phyloP scores from a whole-genome alignment of 2,329 filamentous ascomycete genomes.

The Colletotrichum navitas region DNA sequence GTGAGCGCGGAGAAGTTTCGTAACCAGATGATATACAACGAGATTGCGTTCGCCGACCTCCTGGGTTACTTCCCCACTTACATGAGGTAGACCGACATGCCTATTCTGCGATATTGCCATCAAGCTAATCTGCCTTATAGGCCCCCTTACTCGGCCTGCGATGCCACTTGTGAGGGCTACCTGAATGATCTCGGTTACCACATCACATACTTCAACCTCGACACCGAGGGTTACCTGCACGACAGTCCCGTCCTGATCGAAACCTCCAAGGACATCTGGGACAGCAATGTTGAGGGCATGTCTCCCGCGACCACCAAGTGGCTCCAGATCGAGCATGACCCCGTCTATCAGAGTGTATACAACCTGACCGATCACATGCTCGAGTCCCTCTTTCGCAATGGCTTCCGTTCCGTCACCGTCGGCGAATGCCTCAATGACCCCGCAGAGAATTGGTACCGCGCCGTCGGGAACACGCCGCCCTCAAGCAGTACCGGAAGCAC shows the following conservation, averaged over 20 bases:
- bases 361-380: slow-evolving; percentile 55
- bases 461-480: slow-evolving; percentile 42
- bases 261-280: slow-evolving; percentile 53
- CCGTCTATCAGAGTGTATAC: slow-evolving; percentile 55
- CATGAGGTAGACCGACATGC: slow-evolving; percentile 51
- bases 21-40: slow-evolving; percentile 65
- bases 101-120: background rate
- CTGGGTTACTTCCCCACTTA: slow-evolving; percentile 68
- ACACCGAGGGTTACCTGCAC: slow-evolving; percentile 53
- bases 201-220: slow-evolving; percentile 53
- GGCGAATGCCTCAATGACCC: slow-evolving; percentile 68
- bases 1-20: slow-evolving; percentile 48
- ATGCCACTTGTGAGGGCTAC: slow-evolving; percentile 33
- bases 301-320: slow-evolving; percentile 46
- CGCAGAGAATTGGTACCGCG: slow-evolving; percentile 66
- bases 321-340: slow-evolving; percentile 54
- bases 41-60: slow-evolving; percentile 68
- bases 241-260: slow-evolving; percentile 51
- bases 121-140: slow-evolving; percentile 23
- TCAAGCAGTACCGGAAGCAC: slow-evolving; percentile 13
- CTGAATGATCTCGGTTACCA: slow-evolving; percentile 52
- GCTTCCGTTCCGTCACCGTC: slow-evolving; percentile 59
- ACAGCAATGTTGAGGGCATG: slow-evolving; percentile 49
- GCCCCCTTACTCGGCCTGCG: slow-evolving; percentile 61
- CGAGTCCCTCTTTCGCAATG: slow-evolving; percentile 53